Base-by-base conservation (phyloP, 768 basidiomycete genomes). In the Candolleomyces aberdarensis region DNA sequence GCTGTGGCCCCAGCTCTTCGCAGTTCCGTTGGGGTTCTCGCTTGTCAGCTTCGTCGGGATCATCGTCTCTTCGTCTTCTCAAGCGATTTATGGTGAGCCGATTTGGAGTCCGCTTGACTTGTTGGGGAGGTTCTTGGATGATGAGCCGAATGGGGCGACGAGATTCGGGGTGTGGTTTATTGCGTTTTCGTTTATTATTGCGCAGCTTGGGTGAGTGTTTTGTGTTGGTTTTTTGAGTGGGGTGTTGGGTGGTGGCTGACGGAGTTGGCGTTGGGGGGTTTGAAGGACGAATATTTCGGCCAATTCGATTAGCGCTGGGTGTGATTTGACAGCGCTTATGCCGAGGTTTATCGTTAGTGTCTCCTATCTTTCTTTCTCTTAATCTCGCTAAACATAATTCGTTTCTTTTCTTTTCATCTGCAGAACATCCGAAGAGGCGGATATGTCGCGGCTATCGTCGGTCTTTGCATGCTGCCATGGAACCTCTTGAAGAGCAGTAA, bases 351-450 rank as follows among this genome's bases (percentile, higher is more conserved):
- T 94, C 66, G 85, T 86, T 64, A 32, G 82, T 75, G 22, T 14
- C 20, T 13, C n/a, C n/a, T n/a, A n/a, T 20, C n/a, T 19, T 41
- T 10, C 47, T 41, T 50, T 15, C 48, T 43, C 64, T 50, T 41
- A 49, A 39, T 59, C 31, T n/a, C n/a, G n/a, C n/a, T n/a, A n/a
- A n/a, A n/a, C n/a, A n/a, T n/a, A n/a, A n/a, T n/a, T n/a, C n/a
- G n/a, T n/a, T n/a, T n/a, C n/a, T n/a, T n/a, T n/a, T n/a, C n/a
- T n/a, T n/a, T n/a, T n/a, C n/a, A n/a, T n/a, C n/a, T n/a, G n/a
- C n/a, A n/a, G 85, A 92, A 89, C 69, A 93, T 94, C 69, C 85
- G 92, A 20, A 83, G 92, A 19, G 92, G 93, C 31, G 91, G 92
- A 15, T 95, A 89, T 73, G 74, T 94, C 51, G 88, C 87, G n/a